A percentile compares a stretch with the other conserved stretches of the same genome.
These are phyloP conservation scores for Puccinia hordei DNA, from an alignment of 1,284 basidiomycete species.

Conservation along the genomic window DNA sequence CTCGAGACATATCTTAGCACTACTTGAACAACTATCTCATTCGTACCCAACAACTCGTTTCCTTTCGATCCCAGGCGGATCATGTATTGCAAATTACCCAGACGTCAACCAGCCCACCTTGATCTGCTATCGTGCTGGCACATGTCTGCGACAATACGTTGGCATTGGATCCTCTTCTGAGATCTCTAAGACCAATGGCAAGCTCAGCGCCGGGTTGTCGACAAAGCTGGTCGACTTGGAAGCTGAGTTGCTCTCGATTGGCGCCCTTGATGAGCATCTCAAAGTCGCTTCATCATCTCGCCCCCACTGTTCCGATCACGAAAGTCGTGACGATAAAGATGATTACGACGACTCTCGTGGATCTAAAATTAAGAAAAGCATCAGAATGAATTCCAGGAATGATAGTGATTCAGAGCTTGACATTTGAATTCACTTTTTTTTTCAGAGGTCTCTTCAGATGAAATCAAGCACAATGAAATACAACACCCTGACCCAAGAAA, in stretches of 20 bases:
- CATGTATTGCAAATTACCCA: slow-evolving; percentile 48
- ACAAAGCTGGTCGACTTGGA: slow-evolving; percentile 22
- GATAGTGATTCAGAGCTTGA: slow-evolving; percentile 42
- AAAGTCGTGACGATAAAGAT: not conserved
- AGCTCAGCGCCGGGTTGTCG: slow-evolving; percentile 5
- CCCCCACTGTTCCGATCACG: not conserved
- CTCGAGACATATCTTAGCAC: slow-evolving; percentile 24
- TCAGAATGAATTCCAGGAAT: not conserved
- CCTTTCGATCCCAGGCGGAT: slow-evolving; percentile 30
- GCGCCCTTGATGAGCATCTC: slow-evolving; percentile 35
- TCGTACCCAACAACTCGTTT: slow-evolving; percentile 38
- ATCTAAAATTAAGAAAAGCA: slow-evolving; percentile 16
- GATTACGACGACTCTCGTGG: not conserved
- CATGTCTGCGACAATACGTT: slow-evolving; percentile 41
- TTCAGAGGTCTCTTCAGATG: too few relatives aligned
- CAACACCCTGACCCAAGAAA: too few relatives aligned
- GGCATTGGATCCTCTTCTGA: slow-evolving; percentile 21
- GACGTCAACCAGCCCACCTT: slow-evolving; percentile 44
- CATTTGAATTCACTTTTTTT: slow-evolving; percentile 11
- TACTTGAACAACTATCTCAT: slow-evolving; percentile 24
- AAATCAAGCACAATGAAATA: too few relatives aligned
- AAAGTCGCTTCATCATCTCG: slow-evolving; percentile 18
- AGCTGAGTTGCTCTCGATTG: slow-evolving; percentile 22
- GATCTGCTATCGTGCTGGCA: slow-evolving; percentile 33
- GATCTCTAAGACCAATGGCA: slow-evolving; percentile 7